Conservation (phyloP, 768 basidiomycete genomes). For the Scleroderma citrinum region DNA sequence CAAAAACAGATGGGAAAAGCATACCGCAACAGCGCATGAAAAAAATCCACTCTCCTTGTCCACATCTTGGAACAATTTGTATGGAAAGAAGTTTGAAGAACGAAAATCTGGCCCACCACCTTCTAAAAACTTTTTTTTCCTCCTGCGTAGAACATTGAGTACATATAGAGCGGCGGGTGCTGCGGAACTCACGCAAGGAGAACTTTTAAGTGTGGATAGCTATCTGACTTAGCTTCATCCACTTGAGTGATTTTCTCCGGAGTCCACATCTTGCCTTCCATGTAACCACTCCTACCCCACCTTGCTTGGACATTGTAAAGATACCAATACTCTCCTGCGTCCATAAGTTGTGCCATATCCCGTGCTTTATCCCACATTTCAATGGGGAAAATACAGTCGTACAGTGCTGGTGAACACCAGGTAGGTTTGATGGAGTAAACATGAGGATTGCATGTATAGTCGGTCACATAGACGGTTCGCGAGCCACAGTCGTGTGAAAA, state of each 20-base stretch:
- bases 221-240: slow-evolving; percentile 33
- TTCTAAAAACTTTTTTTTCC: slow-evolving; percentile 39
- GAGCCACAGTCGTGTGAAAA: slow-evolving; percentile 33
- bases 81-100: slow-evolving; percentile 32
- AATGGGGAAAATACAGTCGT: slow-evolving; percentile 43
- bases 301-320: slow-evolving; percentile 49
- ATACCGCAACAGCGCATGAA: slow-evolving; percentile 56
- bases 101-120: slow-evolving; percentile 16
- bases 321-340: slow-evolving; percentile 43
- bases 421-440: slow-evolving; percentile 29
- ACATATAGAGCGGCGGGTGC: background rate
- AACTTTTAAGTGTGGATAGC: slow-evolving; percentile 35
- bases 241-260: slow-evolving; percentile 38
- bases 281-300: slow-evolving; percentile 30
- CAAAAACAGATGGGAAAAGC: background rate
- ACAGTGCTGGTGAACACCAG: slow-evolving; percentile 45
- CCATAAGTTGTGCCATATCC: slow-evolving; percentile 37
- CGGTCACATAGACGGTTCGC: slow-evolving; percentile 55
- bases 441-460: slow-evolving; percentile 47
- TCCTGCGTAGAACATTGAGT: slow-evolving; percentile 30
- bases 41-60: slow-evolving; percentile 38
- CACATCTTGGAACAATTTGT: slow-evolving; percentile 45
- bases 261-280: slow-evolving; percentile 51
- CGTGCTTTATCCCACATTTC: slow-evolving; percentile 55
- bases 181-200: slow-evolving; percentile 44